Evolutionary conservation across 129 eudicot species (phyloP).

Genomic region (Kitagawia praeruptora): DNA sequence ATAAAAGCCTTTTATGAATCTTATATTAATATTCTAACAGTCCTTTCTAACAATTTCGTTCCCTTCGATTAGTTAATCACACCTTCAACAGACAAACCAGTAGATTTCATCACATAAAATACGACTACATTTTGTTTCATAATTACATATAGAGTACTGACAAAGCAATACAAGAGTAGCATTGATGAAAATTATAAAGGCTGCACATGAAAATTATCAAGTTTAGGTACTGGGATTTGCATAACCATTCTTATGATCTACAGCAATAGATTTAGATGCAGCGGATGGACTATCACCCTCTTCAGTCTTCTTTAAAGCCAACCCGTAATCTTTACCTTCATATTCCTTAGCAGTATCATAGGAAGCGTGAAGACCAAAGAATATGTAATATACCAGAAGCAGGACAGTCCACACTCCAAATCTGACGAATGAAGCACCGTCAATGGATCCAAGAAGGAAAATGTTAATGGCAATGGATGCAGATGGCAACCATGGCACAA

Average conservation of each 20-base stretch:
- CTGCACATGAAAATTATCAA: neutral
- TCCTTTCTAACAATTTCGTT: too few relatives aligned
- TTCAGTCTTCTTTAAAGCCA: constrained; percentile 32
- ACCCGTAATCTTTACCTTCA: constrained; percentile 16
- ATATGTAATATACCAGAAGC: constrained; percentile 53
- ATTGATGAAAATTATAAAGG: neutral
- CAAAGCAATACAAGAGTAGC: neutral
- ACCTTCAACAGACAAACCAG: neutral
- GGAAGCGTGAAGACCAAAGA: constrained; percentile 78
- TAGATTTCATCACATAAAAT: neutral
- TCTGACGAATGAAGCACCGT: constrained; percentile 44
- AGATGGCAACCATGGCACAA: constrained; percentile 92
- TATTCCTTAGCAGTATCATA: constrained; percentile 64
- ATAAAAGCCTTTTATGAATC: too few relatives aligned
- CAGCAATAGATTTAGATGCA: neutral
- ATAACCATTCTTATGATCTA: constrained; percentile 9
- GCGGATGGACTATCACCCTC: constrained; percentile 19
- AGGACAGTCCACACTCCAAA: constrained; percentile 54
- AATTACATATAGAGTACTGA: neutral
- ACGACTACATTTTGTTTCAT: neutral
- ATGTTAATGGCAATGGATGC: constrained; percentile 64
- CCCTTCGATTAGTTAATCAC: neutral
- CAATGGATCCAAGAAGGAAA: constrained; percentile 71
- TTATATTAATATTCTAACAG: too few relatives aligned
- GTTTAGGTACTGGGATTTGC: constrained; percentile 2